Evolutionary conservation across 2,329 filamentous ascomycete species (phyloP), one percentile per base, ranked within the genome.

Genomic region (Aspergillus pseudoglaucus): DNA sequence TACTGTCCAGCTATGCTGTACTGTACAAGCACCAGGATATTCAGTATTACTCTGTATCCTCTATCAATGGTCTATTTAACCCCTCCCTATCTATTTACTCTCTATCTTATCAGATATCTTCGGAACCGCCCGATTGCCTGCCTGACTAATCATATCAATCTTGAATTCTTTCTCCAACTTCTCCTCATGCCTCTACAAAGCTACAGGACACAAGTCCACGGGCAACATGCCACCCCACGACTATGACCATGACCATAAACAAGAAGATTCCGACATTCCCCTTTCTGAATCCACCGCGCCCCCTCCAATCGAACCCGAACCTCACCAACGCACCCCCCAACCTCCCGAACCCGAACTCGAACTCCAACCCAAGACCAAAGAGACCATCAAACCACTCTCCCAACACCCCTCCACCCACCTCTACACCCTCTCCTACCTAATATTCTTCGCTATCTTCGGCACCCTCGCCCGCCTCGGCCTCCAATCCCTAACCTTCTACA

Each of bases 401-500:
- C 72, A 67, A 48, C 60, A 74, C 23, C 74, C 73, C 7, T 39
- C 37, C 4, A 85, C 81, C 1, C 70, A 81, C 58, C 56, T 85
- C 51, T 88, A 90, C 68, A 90, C 84, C 2, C 63, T 90, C 51
- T 90, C 88, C 0, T 88, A 95, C 66, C 80, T 96, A 20, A 75
- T 94, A 49, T 77, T 96, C 61, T 96, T 95, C 68, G 83, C 90
- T 15, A 78, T 96, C 15, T 69, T 91, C 35, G 91, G 91, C 32
- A 93, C 90, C 0, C 78, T 96, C 22, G 87, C 89, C 0, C 81
- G 91, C 9, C 72, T 96, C 0, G 90, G 90, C 3, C 71, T 95
- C 6, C 82, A 90, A 61, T 84, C 85, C 42, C 71, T 96, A 45
- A 93, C 89, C 0, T 81, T 77, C 47, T 96, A 95, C 64, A 83